Evolutionary conservation across 202 grass and related monocot species (phyloP), one percentile per base, ranked within the genome.

Genomic region (Panicum hallii): DNA sequence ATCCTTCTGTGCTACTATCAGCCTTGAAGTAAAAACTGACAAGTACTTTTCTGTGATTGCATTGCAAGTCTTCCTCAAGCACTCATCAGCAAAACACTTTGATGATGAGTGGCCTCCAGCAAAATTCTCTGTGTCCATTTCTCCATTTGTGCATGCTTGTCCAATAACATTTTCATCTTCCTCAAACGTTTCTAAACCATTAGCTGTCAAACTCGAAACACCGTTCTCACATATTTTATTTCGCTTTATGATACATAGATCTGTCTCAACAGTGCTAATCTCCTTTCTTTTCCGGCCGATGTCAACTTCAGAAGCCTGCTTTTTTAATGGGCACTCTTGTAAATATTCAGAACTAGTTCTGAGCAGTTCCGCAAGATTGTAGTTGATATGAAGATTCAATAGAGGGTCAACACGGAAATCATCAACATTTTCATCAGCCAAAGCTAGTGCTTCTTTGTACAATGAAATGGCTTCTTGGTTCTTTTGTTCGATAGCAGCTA

Each of bases 381-480:
- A 90, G 79, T 98, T 93, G 75, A 95, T 94, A 90, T 95, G 96
- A 82, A 98, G 96, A 90, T 92, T 98, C 86, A 98, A 83, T 48
- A 98, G 86, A 74, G 89, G 93, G 78, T 98, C 96, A 81, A 98
- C 80, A 71, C 88, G 89, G 75, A 98, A 98, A 92, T 98, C 89
- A 41, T 83, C 54, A 26, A 61, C 36, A 87, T 92, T 89, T 92
- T 94, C 86, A 89, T 74, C 52, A 81, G 96, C 89, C 64, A 98
- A 92, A 85, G 75, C 67, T 57, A 94, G 74, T 79, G 89, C 93
- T 92, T 98, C 96, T 84, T 87, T 95, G 87, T 98, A 98, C 66
- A 98, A 82, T 63, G 93, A 94, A 58, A 94, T 94, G 73, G 96
- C 93, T 67, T 84, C 83, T 81, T 88, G 82, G n/a, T 86, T 90